phyloP scores from a whole-genome alignment of 345 rosid genomes.

The Salix purpurea region DNA sequence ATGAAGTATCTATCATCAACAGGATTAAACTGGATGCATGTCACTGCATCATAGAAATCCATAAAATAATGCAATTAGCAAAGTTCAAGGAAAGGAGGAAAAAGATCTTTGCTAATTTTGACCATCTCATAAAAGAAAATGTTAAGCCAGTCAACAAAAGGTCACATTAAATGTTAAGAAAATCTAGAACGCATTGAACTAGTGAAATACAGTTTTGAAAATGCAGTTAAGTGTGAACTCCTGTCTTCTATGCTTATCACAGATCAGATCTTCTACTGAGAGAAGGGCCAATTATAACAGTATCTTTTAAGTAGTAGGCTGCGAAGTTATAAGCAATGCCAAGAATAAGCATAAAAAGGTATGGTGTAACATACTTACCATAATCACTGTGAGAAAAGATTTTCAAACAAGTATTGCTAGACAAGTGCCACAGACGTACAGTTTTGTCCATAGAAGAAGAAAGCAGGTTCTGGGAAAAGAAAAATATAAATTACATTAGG shows the following conservation, averaged over 20 bases:
- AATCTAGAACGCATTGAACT: neutral
- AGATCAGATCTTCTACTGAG: neutral
- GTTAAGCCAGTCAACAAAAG: neutral
- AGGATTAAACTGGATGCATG: conserved; percentile 98
- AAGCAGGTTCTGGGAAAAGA: conserved; percentile 65
- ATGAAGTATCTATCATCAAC: conserved; percentile 94
- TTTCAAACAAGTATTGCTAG: conserved; percentile 82
- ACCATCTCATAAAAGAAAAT: neutral
- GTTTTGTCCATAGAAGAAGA: conserved; percentile 99
- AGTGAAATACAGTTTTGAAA: neutral
- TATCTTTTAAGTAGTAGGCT: neutral
- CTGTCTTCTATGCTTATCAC: neutral
- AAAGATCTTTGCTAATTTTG: neutral
- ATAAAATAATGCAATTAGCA: conserved; percentile 13
- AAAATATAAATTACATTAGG: conserved; percentile 7
- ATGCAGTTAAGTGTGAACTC: neutral
- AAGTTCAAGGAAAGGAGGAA: neutral
- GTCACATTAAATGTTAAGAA: neutral
- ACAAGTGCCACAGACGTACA: conserved; percentile 85
- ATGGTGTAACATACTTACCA: conserved; percentile 47
- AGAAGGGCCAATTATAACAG: neutral
- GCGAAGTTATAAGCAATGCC: neutral
- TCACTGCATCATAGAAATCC: conserved; percentile 55
- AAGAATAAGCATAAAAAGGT: conserved; percentile 2
- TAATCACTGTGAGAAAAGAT: conserved; percentile 88